A percentile compares a stretch with the other conserved stretches of the same genome.
phyloP scores from a whole-genome alignment of 129 eudicot genomes.

The Solidago caesia region DNA sequence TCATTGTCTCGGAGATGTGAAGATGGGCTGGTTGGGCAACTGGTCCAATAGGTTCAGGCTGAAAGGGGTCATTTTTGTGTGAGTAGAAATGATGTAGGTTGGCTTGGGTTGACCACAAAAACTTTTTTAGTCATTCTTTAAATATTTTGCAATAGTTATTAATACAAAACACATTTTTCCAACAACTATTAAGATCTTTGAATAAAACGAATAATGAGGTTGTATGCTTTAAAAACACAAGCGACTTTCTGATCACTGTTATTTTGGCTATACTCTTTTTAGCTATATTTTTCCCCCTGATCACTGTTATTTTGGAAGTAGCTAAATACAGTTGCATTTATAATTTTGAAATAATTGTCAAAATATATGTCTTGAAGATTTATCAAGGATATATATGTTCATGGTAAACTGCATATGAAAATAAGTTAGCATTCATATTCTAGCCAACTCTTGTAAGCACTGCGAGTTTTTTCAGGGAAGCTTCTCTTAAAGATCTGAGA shows the following conservation, averaged over 20 bases:
- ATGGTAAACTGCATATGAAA: conserved; percentile 6
- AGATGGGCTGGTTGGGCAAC: neutral
- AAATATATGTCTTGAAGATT: neutral
- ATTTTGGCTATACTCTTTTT: too few species aligned
- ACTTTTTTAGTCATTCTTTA: too few species aligned
- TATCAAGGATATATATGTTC: conserved; percentile 7
- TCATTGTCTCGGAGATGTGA: neutral
- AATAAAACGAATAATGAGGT: too few species aligned
- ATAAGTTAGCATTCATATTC: neutral
- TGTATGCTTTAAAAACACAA: too few species aligned
- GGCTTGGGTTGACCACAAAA: too few species aligned
- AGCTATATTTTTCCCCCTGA: too few species aligned
- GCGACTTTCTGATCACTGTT: too few species aligned
- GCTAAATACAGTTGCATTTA: too few species aligned
- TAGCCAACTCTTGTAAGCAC: neutral
- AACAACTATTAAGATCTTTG: too few species aligned
- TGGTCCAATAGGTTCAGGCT: neutral
- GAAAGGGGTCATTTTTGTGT: neutral
- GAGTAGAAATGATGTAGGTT: neutral
- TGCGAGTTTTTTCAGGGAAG: conserved; percentile 55
- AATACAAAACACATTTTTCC: too few species aligned
- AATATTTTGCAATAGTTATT: too few species aligned
- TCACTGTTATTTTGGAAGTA: too few species aligned
- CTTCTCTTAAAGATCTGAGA: conserved; percentile 77
- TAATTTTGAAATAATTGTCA: neutral